Evolutionary conservation across 2,329 filamentous ascomycete genomes (phyloP).

Genomic region (Fusarium sterilihyphosum): DNA sequence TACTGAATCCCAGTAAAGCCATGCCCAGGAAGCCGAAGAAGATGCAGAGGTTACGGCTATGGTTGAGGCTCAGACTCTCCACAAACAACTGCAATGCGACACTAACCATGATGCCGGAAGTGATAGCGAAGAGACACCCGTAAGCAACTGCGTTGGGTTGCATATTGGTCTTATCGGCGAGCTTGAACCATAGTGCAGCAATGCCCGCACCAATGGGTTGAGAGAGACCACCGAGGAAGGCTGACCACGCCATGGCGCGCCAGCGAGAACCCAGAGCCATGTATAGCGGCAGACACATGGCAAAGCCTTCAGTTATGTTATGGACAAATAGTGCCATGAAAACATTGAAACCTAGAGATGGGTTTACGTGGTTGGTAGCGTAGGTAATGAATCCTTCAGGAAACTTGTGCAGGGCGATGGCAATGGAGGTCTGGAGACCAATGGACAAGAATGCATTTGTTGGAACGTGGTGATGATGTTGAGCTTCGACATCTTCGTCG

Average conservation of each 20-base stretch:
- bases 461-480: constrained; percentile 93
- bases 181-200: constrained; percentile 86
- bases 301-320: constrained; percentile 97
- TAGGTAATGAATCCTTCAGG: constrained; percentile 91
- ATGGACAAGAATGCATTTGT: constrained; percentile 94
- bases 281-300: constrained; percentile 91
- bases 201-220: constrained; percentile 88
- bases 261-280: constrained; percentile 84
- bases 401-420: constrained; percentile 95
- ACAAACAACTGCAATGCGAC: constrained; percentile 90
- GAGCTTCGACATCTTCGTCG: constrained; percentile 59
- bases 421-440: constrained; percentile 94
- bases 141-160: constrained; percentile 69
- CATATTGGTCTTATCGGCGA: constrained; percentile 65
- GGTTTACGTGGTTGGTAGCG: constrained; percentile 96
- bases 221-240: constrained; percentile 83
- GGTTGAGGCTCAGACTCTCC: constrained; percentile 84
- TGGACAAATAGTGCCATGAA: constrained; percentile 97
- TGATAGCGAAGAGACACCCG: constrained; percentile 85
- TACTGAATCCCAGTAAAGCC: constrained; percentile 85
- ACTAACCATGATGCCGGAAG: constrained; percentile 94
- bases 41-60: constrained; percentile 80
- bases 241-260: constrained; percentile 86
- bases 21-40: constrained; percentile 87
- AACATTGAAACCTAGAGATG: constrained; percentile 85